Evolutionary conservation across 2,329 filamentous ascomycete genomes (phyloP), one percentile per base, ranked within the genome.

Genomic region (Lecanicillium sp.): DNA sequence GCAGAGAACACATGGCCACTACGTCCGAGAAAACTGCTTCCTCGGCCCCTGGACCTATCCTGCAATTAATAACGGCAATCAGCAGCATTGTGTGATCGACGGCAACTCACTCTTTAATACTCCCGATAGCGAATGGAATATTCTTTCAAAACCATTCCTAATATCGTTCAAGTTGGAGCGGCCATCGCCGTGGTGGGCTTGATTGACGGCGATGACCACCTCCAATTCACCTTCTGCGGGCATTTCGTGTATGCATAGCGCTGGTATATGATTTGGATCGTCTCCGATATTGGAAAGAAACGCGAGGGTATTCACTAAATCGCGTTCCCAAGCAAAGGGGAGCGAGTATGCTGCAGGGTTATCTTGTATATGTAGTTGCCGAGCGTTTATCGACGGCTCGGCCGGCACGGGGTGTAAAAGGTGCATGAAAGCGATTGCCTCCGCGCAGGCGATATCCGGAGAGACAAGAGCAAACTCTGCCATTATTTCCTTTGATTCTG

Each of bases 141-240:
- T 47, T n/a, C 4, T 34, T 5, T 46, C 25, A 13, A 50, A 49
- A 9, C 36, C 41, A 13, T 18, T n/a, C 20, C 41, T 39, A 27
- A 46, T 41, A 15, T 38, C 20, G 20, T 32, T 13, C 13, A 59
- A 46, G 3, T 53, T 36, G 12, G 36, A 29, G 17, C 45, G 35
- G 28, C 51, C 50, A 37, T 49, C 42, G 7, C n/a, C 14, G 22
- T 1, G 32, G 20, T 40, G 2, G 17, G 28, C 38, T 53, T 57
- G 18, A 35, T 64, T 62, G 15, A 62, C 43, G 5, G 58, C 57
- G 6, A 61, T 29, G 2, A 61, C 30, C 12, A 58, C 48, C 6
- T 53, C 51, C 13, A 61, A 33, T 12, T 18, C 32, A 11, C 20
- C 17, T 3, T 43, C 28, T 15, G 38, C 18, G 4, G 33, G 22